These are phyloP conservation scores for Myxozyma monticola DNA, from an alignment of 805 yeast species.

Conservation along the genomic window DNA sequence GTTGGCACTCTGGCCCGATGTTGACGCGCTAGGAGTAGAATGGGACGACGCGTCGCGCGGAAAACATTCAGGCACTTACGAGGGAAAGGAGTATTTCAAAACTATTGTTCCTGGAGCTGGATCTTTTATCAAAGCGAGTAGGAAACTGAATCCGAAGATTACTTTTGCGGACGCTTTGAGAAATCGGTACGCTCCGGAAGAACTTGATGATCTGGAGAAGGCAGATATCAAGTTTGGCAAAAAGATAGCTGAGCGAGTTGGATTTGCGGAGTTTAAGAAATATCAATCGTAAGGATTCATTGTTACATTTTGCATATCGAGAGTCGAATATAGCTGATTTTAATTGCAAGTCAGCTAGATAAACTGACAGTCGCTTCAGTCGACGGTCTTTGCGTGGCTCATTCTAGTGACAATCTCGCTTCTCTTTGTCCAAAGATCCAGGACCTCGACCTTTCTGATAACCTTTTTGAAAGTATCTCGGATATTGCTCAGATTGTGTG, in stretches of 20 bases:
- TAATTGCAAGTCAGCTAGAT: conserved; percentile 40
- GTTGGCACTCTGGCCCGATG: conserved; percentile 62
- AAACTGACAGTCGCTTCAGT: conserved; percentile 53
- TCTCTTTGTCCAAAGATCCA: conserved; percentile 19
- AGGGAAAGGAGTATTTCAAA: conserved; percentile 58
- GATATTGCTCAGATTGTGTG: conserved; percentile 44
- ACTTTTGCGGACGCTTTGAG: conserved; percentile 53
- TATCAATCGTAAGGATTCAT: conserved; percentile 12
- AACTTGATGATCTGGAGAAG: conserved; percentile 34
- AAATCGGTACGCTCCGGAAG: conserved; percentile 48
- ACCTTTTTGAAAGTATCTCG: conserved; percentile 50
- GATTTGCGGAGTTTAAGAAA: conserved; percentile 52
- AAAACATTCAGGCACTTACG: conserved; percentile 63
- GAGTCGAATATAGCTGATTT: background rate
- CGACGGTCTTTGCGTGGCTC: conserved; percentile 44
- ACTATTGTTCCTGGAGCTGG: conserved; percentile 50
- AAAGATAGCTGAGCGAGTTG: conserved; percentile 62
- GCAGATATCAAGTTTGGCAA: conserved; percentile 50
- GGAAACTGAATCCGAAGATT: conserved; percentile 35
- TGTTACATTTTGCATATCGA: background rate
- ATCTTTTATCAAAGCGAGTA: conserved; percentile 57
- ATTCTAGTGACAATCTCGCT: conserved; percentile 11
- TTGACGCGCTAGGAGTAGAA: conserved; percentile 70
- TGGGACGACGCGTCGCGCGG: conserved; percentile 79
- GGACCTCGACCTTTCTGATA: conserved; percentile 60